These are phyloP conservation scores for Scleroderma citrinum DNA, from an alignment of 768 basidiomycete genomes.

Conservation along the genomic window DNA sequence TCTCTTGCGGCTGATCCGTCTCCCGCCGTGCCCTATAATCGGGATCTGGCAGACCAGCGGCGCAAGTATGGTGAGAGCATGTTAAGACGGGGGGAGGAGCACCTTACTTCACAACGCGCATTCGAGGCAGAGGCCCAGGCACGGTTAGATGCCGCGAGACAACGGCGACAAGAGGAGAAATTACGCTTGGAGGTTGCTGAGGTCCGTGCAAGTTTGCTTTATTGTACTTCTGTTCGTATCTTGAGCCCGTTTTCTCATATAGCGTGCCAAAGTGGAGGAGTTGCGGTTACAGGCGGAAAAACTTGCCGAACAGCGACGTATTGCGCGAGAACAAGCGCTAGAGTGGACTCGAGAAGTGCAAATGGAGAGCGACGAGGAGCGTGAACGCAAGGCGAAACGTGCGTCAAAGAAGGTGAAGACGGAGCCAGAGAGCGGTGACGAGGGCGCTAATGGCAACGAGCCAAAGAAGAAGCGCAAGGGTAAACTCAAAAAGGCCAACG, in stretches of 20 bases:
- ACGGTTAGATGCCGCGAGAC: conserved; percentile 70
- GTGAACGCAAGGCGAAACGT: conserved; percentile 58
- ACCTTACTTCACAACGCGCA: conserved; percentile 63
- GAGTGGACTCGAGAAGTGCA: conserved; percentile 69
- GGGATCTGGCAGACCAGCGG: conserved; percentile 85
- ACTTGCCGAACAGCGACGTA: conserved; percentile 71
- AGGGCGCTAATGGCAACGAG: conserved; percentile 36
- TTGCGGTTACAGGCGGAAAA: conserved; percentile 66
- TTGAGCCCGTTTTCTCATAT: neutral
- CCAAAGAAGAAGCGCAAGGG: conserved; percentile 77
- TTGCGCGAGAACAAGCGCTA: conserved; percentile 72
- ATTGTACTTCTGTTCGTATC: neutral
- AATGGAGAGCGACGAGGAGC: conserved; percentile 73
- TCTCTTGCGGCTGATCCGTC: conserved; percentile 73
- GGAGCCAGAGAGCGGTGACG: conserved; percentile 47
- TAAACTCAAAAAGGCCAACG: conserved; percentile 54
- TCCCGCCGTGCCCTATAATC: conserved; percentile 69
- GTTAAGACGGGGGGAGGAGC: conserved; percentile 75
- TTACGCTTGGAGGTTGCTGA: conserved; percentile 58
- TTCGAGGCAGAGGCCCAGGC: conserved; percentile 68
- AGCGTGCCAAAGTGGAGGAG: conserved; percentile 61
- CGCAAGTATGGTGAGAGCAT: conserved; percentile 86
- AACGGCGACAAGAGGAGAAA: conserved; percentile 74
- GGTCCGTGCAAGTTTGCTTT: conserved; percentile 36
- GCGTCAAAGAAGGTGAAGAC: conserved; percentile 47